Conservation (phyloP, 768 basidiomycete genomes). For the Collybia nuda region DNA sequence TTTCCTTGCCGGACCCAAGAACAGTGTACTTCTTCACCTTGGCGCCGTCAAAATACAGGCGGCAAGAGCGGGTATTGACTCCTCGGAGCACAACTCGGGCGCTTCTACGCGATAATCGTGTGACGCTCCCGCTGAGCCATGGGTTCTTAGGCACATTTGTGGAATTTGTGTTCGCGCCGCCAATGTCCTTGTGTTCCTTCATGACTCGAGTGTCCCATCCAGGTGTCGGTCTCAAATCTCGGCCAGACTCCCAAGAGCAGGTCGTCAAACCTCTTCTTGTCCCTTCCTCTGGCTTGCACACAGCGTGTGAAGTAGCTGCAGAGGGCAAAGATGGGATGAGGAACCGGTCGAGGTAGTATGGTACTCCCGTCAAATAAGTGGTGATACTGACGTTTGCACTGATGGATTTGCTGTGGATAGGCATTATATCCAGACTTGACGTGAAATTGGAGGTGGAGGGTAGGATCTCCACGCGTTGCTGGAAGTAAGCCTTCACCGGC, state of each 20-base stretch:
- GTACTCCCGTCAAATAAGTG: too few relatives aligned
- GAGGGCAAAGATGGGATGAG: too few relatives aligned
- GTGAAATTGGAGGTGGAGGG: constrained; percentile 17
- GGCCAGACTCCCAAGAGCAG: too few relatives aligned
- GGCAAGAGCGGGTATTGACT: constrained; percentile 56
- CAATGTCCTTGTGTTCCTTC: too few relatives aligned
- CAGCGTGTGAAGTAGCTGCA: too few relatives aligned
- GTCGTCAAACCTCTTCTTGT: too few relatives aligned
- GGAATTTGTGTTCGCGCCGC: not conserved
- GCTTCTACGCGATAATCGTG: constrained; percentile 1
- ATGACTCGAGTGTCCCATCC: too few relatives aligned
- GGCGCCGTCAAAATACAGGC: constrained; percentile 48
- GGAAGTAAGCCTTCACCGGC: constrained; percentile 74
- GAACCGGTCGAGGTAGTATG: too few relatives aligned
- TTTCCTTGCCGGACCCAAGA: too few relatives aligned
- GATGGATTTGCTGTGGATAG: constrained; percentile 2
- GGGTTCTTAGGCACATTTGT: constrained; percentile 10
- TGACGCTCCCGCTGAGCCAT: constrained; percentile 17
- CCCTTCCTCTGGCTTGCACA: too few relatives aligned
- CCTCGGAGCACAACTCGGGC: constrained; percentile 49
- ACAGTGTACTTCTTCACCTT: constrained; percentile 5
- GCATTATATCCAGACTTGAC: constrained; percentile 22
- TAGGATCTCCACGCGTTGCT: constrained; percentile 42
- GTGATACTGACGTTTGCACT: too few relatives aligned
- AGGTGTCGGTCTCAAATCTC: too few relatives aligned